Conservation (phyloP, 2,329 filamentous ascomycete species). For the Chaetomium olivaceum region DNA sequence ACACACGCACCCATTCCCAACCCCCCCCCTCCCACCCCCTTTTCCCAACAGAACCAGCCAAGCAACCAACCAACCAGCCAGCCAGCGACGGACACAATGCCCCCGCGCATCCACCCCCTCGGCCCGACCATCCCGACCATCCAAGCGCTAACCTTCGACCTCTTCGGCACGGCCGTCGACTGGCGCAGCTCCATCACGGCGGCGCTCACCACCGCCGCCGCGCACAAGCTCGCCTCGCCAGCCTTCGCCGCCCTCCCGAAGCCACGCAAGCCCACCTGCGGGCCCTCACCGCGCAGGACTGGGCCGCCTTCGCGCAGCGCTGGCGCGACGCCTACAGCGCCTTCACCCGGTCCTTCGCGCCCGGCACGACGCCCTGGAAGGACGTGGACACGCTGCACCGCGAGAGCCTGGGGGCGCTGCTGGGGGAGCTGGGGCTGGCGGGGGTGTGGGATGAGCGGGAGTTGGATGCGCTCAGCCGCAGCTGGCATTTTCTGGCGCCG, state of each 20-base stretch:
- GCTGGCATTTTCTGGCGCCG: conserved; percentile 72
- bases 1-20: neutral
- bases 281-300: conserved; percentile 55
- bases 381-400: conserved; percentile 73
- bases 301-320: conserved; percentile 65
- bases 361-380: conserved; percentile 56
- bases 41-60: too few species aligned
- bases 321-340: conserved; percentile 66
- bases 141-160: conserved; percentile 69
- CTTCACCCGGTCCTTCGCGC: conserved; percentile 60
- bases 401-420: conserved; percentile 59
- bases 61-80: neutral
- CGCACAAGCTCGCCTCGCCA: conserved; percentile 50
- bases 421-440: conserved; percentile 56
- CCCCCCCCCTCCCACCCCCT: neutral
- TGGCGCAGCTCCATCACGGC: conserved; percentile 69
- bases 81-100: neutral
- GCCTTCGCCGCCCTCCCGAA: conserved; percentile 46
- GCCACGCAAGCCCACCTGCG: conserved; percentile 48
- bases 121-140: conserved; percentile 38
- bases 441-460: conserved; percentile 64
- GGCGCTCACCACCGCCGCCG: conserved; percentile 55
- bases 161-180: conserved; percentile 79
- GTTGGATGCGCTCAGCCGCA: conserved; percentile 61
- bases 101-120: conserved; percentile 5